Conservation (phyloP, 257 asterid species). For the Avicennia marina region DNA sequence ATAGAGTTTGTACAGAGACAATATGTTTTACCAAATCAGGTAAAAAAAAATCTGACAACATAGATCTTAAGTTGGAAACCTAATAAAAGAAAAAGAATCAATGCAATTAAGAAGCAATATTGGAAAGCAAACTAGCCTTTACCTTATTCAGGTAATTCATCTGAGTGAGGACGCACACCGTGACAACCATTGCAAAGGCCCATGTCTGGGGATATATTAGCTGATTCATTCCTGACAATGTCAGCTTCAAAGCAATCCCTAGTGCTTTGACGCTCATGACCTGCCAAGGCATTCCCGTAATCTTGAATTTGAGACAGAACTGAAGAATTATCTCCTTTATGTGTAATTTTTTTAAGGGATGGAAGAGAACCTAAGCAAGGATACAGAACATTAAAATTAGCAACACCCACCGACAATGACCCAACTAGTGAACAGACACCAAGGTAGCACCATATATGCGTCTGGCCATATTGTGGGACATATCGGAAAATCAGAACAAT, state of each 20-base stretch:
- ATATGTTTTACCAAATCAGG: no score
- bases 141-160: conserved; percentile 95
- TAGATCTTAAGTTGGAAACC: no score
- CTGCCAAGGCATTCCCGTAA: conserved; percentile 34
- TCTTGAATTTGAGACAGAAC: no score
- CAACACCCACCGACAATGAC: conserved; percentile 78
- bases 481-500: conserved; percentile 49
- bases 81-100: background rate
- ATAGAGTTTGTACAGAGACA: no score
- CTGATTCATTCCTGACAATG: conserved; percentile 88
- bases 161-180: conserved; percentile 73
- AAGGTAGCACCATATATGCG: conserved; percentile 66
- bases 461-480: conserved; percentile 73
- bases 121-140: conserved; percentile 1
- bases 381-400: background rate
- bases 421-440: conserved; percentile 81
- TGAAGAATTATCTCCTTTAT: background rate
- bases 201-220: conserved; percentile 89
- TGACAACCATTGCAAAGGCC: conserved; percentile 70
- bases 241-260: conserved; percentile 91
- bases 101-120: background rate
- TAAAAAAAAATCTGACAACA: background rate
- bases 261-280: conserved; percentile 97
- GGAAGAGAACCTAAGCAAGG: conserved; percentile 1
- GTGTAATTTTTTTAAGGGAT: background rate